These are phyloP conservation scores for Gossypium rotundifolium DNA, from an alignment of 345 rosid species.

Conservation along the genomic window DNA sequence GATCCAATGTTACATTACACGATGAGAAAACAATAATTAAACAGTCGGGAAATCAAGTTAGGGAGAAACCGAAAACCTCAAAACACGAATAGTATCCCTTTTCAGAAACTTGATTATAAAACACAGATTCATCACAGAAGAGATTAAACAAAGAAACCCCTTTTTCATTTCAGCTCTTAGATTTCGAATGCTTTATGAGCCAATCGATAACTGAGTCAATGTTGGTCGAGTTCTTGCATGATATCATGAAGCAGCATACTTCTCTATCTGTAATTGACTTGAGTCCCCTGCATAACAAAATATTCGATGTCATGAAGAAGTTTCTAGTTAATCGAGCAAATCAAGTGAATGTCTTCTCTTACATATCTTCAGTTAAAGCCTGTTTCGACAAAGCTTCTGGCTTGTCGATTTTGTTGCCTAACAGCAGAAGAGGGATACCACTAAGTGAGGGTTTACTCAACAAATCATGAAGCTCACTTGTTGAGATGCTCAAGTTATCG, in stretches of 20 bases:
- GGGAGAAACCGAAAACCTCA: background rate
- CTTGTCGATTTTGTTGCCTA: slow-evolving; percentile 90
- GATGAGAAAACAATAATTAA: background rate
- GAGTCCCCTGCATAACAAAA: slow-evolving; percentile 44
- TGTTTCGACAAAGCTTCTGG: slow-evolving; percentile 87
- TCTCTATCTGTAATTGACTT: slow-evolving; percentile 68
- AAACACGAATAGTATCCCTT: background rate
- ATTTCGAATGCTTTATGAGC: slow-evolving; percentile 89
- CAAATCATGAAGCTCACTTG: slow-evolving; percentile 82
- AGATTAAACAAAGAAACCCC: background rate
- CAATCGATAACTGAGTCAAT: slow-evolving; percentile 83
- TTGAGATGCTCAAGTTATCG: slow-evolving; percentile 72
- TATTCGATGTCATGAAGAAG: background rate
- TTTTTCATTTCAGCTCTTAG: slow-evolving; percentile 36
- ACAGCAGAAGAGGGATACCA: slow-evolving; percentile 77
- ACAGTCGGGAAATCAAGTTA: background rate
- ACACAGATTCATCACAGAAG: background rate
- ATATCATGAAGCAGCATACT: slow-evolving; percentile 92
- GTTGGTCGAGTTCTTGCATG: slow-evolving; percentile 91
- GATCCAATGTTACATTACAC: background rate
- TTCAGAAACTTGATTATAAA: background rate
- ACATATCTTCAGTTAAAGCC: slow-evolving; percentile 79
- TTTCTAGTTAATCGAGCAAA: background rate
- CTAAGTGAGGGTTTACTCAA: slow-evolving; percentile 67
- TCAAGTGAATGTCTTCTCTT: slow-evolving; percentile 16